These are phyloP conservation scores for Domatiomyces globalis DNA, from an alignment of 2,329 filamentous ascomycete species.

Conservation along the genomic window DNA sequence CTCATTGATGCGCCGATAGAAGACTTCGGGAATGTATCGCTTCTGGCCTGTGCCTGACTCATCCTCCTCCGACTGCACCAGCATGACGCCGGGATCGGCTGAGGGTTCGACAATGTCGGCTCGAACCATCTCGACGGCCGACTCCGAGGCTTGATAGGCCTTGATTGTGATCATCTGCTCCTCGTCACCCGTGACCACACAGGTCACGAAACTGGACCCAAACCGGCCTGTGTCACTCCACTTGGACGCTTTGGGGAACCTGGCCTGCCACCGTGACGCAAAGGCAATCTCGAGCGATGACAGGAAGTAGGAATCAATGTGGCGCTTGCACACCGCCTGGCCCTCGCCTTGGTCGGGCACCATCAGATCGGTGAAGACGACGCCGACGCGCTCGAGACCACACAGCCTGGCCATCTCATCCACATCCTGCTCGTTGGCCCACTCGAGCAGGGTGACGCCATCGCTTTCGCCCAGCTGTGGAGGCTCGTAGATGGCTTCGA, in stretches of 20 bases:
- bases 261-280: slow-evolving; percentile 72
- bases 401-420: slow-evolving; percentile 69
- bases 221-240: slow-evolving; percentile 94
- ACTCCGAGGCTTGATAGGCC: slow-evolving; percentile 87
- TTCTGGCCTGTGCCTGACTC: slow-evolving; percentile 53
- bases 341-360: slow-evolving; percentile 71
- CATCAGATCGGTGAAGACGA: slow-evolving; percentile 87
- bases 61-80: slow-evolving; percentile 84
- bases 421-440: slow-evolving; percentile 71
- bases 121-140: slow-evolving; percentile 90
- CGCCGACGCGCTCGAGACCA: slow-evolving; percentile 74
- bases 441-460: slow-evolving; percentile 69
- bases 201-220: slow-evolving; percentile 94
- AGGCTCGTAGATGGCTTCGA: slow-evolving; percentile 93
- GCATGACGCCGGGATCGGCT: slow-evolving; percentile 82
- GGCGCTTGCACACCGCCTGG: slow-evolving; percentile 82
- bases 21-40: slow-evolving; percentile 92
- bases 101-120: slow-evolving; percentile 92
- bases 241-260: slow-evolving; percentile 78
- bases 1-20: slow-evolving; percentile 90
- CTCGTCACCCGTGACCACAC: slow-evolving; percentile 85
- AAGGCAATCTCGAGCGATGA: slow-evolving; percentile 87
- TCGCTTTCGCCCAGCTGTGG: slow-evolving; percentile 82
- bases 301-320: slow-evolving; percentile 87
- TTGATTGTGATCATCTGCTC: slow-evolving; percentile 76